A percentile compares a stretch with the other conserved stretches of the same genome.
These are phyloP conservation scores for Microdochium trichocladiopsis DNA, from an alignment of 2,329 filamentous ascomycete genomes.

Conservation along the genomic window DNA sequence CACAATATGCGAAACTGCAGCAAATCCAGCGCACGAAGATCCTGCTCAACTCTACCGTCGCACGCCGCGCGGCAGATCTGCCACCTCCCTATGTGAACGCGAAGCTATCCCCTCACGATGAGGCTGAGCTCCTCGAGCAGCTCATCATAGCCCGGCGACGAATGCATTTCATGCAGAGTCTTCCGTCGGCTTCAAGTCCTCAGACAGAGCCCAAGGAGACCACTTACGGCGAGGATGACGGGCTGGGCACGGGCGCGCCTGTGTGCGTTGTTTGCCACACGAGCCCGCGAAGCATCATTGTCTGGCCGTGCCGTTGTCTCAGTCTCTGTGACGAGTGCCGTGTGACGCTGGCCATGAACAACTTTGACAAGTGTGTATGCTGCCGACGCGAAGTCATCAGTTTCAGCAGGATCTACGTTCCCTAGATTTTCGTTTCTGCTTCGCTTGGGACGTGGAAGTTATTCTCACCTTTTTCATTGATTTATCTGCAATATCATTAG, in stretches of 20 bases:
- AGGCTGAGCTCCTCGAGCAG: constrained; percentile 54
- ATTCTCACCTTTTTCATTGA: background rate
- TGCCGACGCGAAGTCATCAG: constrained; percentile 83
- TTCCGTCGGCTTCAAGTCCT: background rate
- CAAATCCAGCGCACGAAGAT: constrained; percentile 65
- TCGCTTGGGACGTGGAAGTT: background rate
- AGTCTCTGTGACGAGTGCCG: constrained; percentile 93
- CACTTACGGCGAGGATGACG: constrained; percentile 39
- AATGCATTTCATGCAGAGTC: background rate
- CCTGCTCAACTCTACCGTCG: constrained; percentile 34
- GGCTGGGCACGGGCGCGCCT: constrained; percentile 68
- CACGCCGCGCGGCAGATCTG: constrained; percentile 12
- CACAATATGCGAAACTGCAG: constrained; percentile 62
- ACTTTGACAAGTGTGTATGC: constrained; percentile 94
- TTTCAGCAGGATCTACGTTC: constrained; percentile 88
- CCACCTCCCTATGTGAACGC: background rate
- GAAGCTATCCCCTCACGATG: constrained; percentile 49
- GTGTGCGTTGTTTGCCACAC: constrained; percentile 92
- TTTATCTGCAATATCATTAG: background rate
- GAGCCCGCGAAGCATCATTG: constrained; percentile 77
- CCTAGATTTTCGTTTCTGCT: constrained; percentile 30
- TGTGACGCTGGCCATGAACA: constrained; percentile 90
- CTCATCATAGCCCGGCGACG: constrained; percentile 46
- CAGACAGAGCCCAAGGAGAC: constrained; percentile 3
- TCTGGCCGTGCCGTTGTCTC: constrained; percentile 94